Evolutionary conservation across 768 basidiomycete species (phyloP), one percentile per base, ranked within the genome.

Genomic region (Suillus tomentosus): DNA sequence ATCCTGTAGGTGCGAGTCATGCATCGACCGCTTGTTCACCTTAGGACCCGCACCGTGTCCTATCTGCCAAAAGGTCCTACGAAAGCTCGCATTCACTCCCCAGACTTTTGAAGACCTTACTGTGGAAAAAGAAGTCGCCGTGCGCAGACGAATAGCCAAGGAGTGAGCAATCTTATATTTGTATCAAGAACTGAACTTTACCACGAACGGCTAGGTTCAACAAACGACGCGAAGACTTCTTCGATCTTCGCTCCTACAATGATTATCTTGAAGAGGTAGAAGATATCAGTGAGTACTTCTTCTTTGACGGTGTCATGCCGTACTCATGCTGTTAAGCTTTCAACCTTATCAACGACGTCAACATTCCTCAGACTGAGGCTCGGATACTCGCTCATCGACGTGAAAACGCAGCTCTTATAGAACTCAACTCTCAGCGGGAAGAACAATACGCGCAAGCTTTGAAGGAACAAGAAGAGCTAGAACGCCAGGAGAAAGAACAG

Each of bases 251-350:
- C 13, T 82, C 85, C 17, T 98, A 96, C 76, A 97, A 99, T 70
- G 92, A 99, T 73, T 99, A 99, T 73, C 84, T 99, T 13, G 95
- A 99, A 76, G 88, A 94, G 74, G 95, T 96, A 3, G 96, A 99
- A 77, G 94, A 97, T 70, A 90, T 98, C 68, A 86, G 89, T 88
- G 67, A 72, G 87, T 72, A 9, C 31, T 62, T 36, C 13, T 14
- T 9, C 34, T 24, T 50, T 34, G 8, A 55, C 22, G 8, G 13
- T 9, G 31, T 13, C 19, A 15, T 17, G 27, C 40, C 34, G 31
- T 59, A 6, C 53, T 39, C 60, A 36, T 64, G 36, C 56, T 60
- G 58, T 36, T 13, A 60, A 96, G 96, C 94, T 6, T 98, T 96
- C 81, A 98, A 99, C 75, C 87, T 99, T 40, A 95, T 98, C 62